These are phyloP conservation scores for Lenzites betulinus DNA, from an alignment of 768 basidiomycete species.

Conservation along the genomic window DNA sequence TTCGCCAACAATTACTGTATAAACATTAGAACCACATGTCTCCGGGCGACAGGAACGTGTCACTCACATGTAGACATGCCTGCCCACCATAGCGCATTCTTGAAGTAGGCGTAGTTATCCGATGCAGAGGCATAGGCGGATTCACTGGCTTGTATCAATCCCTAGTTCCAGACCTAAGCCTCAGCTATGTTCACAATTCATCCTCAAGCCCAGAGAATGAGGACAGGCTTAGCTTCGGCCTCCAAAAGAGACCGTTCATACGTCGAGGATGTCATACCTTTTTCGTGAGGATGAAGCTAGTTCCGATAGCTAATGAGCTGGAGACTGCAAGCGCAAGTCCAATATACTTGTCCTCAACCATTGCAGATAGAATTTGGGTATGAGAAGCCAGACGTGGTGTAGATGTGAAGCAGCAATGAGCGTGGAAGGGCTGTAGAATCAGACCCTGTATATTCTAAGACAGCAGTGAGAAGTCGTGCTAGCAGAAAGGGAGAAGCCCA, in stretches of 20 bases:
- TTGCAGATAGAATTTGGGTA: conserved; percentile 27
- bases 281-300: conserved; percentile 98
- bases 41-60: neutral
- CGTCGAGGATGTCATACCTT: conserved; percentile 72
- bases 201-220: too few species aligned
- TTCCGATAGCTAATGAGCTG: conserved; percentile 86
- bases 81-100: conserved; percentile 96
- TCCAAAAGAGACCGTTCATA: too few species aligned
- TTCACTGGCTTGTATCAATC: conserved; percentile 82
- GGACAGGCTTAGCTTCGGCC: too few species aligned
- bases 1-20: conserved; percentile 91
- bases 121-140: conserved; percentile 60
- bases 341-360: conserved; percentile 95
- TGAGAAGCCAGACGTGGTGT: neutral
- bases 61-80: conserved; percentile 89
- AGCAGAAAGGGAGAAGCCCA: neutral
- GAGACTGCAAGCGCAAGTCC: conserved; percentile 88
- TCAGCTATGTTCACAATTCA: too few species aligned
- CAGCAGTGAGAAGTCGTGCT: neutral
- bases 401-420: conserved; percentile 9
- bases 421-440: conserved; percentile 7
- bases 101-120: conserved; percentile 83
- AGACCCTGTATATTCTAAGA: neutral
- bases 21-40: neutral
- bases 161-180: conserved; percentile 48